A percentile compares a stretch with the other conserved stretches of the same genome.
Evolutionary conservation across 768 basidiomycete species (phyloP).

Genomic region (Suillus bovinus): DNA sequence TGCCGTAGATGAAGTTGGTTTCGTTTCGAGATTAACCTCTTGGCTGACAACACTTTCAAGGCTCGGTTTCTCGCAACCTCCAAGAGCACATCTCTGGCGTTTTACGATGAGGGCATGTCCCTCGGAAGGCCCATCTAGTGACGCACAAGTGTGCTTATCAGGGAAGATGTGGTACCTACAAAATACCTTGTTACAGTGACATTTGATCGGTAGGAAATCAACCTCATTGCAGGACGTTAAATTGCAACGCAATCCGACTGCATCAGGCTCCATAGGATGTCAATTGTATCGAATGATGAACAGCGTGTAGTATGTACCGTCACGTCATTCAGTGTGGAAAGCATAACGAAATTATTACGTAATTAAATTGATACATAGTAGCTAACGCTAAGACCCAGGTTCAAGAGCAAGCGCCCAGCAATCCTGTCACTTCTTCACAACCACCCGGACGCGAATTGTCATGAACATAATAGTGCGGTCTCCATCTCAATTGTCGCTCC

Average conservation of each 20-base stretch:
- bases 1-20: slow-evolving; percentile 24
- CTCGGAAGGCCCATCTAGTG: slow-evolving; percentile 7
- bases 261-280: slow-evolving; percentile 43
- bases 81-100: slow-evolving; percentile 50
- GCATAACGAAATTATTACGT: neutral
- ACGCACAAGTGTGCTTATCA: slow-evolving; percentile 59
- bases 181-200: slow-evolving; percentile 58
- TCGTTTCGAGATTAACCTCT: slow-evolving; percentile 15
- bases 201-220: slow-evolving; percentile 80
- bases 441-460: slow-evolving; percentile 24
- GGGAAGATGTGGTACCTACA: slow-evolving; percentile 65
- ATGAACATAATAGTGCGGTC: slow-evolving; percentile 77
- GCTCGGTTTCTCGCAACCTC: slow-evolving; percentile 54
- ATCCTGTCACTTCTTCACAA: neutral
- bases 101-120: slow-evolving; percentile 19
- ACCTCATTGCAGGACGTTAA: slow-evolving; percentile 54
- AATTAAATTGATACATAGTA: neutral
- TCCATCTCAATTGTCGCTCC: neutral
- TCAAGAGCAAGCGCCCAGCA: neutral
- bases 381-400: no score
- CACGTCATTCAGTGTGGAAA: no score
- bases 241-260: slow-evolving; percentile 69
- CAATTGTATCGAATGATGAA: neutral
- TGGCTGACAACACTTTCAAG: slow-evolving; percentile 42
- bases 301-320: no score